These are phyloP conservation scores for Chlamydomonas applanata DNA, from an alignment of 139 green algal genomes.

Conservation along the genomic window DNA sequence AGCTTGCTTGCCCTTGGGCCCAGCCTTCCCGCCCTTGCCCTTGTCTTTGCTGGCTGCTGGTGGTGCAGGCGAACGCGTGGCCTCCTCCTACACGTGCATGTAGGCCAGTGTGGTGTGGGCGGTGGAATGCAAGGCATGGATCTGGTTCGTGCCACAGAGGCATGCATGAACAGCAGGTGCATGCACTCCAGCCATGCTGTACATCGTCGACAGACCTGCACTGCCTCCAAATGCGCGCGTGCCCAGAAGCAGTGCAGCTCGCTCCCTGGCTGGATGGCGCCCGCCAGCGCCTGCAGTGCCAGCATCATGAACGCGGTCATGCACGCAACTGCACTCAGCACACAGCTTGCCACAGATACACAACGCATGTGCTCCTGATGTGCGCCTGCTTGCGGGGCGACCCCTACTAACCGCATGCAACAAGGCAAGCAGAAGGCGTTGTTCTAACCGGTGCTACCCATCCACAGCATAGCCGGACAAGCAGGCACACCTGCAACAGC, in stretches of 20 bases:
- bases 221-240: background rate
- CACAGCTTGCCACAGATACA: background rate
- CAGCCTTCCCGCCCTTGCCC: too few species aligned
- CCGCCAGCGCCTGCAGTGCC: conserved; percentile 10
- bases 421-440: background rate
- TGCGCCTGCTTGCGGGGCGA: background rate
- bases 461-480: background rate
- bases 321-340: background rate
- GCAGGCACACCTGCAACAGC: conserved; percentile 9
- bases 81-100: too few species aligned
- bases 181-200: too few species aligned
- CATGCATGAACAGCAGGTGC: too few species aligned
- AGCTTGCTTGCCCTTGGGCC: too few species aligned
- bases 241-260: conserved; percentile 20
- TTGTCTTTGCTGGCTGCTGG: too few species aligned
- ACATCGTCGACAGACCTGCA: background rate
- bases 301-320: background rate
- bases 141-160: too few species aligned
- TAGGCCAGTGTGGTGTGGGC: too few species aligned
- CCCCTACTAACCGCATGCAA: background rate
- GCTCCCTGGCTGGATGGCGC: conserved; percentile 7
- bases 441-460: background rate
- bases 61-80: too few species aligned
- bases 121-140: too few species aligned
- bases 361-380: background rate